Evolutionary conservation across 257 asterid species (phyloP).

Genomic region (Rauvolfia tetraphylla): DNA sequence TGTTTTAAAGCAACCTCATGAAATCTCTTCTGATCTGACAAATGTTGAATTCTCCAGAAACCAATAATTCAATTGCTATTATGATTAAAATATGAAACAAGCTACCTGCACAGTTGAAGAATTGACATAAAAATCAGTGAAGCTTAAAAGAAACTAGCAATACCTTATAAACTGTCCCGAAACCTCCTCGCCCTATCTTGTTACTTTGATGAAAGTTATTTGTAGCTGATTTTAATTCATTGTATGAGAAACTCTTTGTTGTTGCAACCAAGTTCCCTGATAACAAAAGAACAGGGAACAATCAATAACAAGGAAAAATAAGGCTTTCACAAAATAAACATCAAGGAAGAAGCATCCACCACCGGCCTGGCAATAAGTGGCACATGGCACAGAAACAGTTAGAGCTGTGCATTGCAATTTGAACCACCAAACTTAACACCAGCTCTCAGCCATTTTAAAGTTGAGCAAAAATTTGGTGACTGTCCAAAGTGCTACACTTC

Average conservation of each 20-base stretch:
- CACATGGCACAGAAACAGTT: neutral
- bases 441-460: neutral
- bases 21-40: neutral
- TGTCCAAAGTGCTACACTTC: neutral
- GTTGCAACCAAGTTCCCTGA: conserved; percentile 42
- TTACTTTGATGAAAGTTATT: conserved; percentile 54
- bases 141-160: conserved; percentile 18
- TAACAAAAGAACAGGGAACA: conserved; percentile 19
- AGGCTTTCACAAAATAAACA: neutral
- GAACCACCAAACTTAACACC: neutral
- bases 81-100: neutral
- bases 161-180: conserved; percentile 93
- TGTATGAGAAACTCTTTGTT: conserved; percentile 59
- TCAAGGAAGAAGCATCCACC: neutral
- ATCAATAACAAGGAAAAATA: conserved; percentile 18
- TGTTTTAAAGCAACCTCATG: neutral
- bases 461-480: neutral
- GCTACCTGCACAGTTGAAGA: neutral
- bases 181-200: conserved; percentile 91
- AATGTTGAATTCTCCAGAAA: neutral
- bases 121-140: conserved; percentile 2
- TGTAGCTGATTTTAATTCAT: conserved; percentile 61
- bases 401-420: neutral
- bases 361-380: neutral
- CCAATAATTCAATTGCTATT: neutral